These are phyloP conservation scores for Saccharum officinarum DNA, from an alignment of 176 grass and related monocot genomes.

Conservation along the genomic window DNA sequence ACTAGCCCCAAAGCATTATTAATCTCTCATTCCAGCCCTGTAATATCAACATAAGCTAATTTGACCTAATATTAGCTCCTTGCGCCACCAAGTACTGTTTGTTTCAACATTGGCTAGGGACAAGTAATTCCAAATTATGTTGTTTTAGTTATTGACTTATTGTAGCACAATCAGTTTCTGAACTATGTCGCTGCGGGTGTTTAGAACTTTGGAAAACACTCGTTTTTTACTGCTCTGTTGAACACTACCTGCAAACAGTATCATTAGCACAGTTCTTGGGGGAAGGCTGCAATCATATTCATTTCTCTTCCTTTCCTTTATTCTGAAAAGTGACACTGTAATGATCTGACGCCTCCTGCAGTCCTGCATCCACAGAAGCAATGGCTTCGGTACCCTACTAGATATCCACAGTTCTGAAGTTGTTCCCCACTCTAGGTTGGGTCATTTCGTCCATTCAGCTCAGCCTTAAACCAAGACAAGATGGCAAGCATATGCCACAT, in stretches of 20 bases:
- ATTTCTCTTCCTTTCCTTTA: not conserved
- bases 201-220: not conserved
- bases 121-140: not conserved
- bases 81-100: not conserved
- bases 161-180: not conserved
- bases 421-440: constrained; percentile 24
- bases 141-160: not conserved
- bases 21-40: not conserved
- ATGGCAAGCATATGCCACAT: not conserved
- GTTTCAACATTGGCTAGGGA: not conserved
- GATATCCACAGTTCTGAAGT: constrained; percentile 18
- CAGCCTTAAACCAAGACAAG: constrained; percentile 2
- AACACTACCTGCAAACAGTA: constrained; percentile 21
- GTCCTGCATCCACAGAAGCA: constrained; percentile 9
- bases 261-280: not conserved
- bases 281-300: constrained; percentile 14
- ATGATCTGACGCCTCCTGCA: not conserved
- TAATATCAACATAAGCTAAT: not conserved
- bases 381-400: constrained; percentile 19
- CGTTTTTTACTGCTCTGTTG: constrained; percentile 4
- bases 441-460: constrained; percentile 19
- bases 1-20: not conserved
- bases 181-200: not conserved
- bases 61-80: not conserved
- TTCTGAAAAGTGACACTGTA: constrained; percentile 5